phyloP scores from a whole-genome alignment of 768 basidiomycete species.

The Inosperma sp. region DNA sequence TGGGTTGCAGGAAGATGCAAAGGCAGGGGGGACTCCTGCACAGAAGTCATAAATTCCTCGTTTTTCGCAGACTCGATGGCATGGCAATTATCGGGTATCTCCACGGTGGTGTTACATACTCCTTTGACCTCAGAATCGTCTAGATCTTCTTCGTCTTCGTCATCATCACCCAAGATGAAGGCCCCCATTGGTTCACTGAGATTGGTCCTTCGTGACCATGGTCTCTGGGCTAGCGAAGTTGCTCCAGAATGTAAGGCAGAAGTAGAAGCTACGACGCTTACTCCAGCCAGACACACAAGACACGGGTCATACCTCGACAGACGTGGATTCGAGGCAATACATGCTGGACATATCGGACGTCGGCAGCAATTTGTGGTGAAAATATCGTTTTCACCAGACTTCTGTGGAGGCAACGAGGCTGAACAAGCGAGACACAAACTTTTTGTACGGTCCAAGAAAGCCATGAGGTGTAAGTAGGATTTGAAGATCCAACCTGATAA shows the following conservation, averaged over 20 bases:
- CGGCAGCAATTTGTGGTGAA: conserved; percentile 57
- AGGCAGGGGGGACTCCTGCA: too few species aligned
- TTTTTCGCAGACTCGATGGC: background rate
- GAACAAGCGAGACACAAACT: conserved; percentile 59
- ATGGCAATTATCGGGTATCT: background rate
- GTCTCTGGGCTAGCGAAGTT: background rate
- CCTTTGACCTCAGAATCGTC: background rate
- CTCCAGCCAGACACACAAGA: conserved; percentile 60
- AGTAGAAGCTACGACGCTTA: conserved; percentile 33
- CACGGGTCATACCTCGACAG: conserved; percentile 69
- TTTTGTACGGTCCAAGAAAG: too few species aligned
- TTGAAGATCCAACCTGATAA: too few species aligned
- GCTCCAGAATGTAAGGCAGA: conserved; percentile 8
- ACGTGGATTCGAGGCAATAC: conserved; percentile 56
- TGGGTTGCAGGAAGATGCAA: background rate
- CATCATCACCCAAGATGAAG: conserved; percentile 60
- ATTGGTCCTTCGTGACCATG: conserved; percentile 20
- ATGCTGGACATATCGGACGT: conserved; percentile 59
- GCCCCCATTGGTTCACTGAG: conserved; percentile 53
- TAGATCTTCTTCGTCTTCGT: conserved; percentile 29
- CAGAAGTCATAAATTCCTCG: background rate
- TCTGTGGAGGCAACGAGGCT: conserved; percentile 46
- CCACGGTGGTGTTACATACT: background rate
- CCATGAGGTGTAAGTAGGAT: too few species aligned
- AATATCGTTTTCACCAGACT: background rate